phyloP scores from a whole-genome alignment of 2,329 filamentous ascomycete species.

The Annulohypoxylon truncatum region DNA sequence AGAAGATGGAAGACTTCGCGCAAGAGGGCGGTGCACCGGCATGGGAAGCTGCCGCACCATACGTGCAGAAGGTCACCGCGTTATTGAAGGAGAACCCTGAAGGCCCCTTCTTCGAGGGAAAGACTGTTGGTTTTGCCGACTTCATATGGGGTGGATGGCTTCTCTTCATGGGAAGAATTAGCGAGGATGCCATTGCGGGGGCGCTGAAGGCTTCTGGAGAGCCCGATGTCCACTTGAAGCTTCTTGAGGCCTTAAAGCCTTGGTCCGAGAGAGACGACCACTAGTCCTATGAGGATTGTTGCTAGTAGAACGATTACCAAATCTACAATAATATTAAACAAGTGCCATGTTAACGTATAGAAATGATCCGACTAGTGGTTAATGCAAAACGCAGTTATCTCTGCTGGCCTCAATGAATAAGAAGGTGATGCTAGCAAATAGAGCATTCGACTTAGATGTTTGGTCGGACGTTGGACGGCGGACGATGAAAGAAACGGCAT shows the following conservation, averaged over 20 bases:
- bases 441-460: too few species aligned
- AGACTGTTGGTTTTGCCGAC: slow-evolving; percentile 66
- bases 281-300: slow-evolving; percentile 34
- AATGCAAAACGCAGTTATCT: too few species aligned
- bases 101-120: slow-evolving; percentile 72
- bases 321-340: not conserved
- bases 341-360: not conserved
- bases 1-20: slow-evolving; percentile 62
- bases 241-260: slow-evolving; percentile 56
- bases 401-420: too few species aligned
- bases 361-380: not conserved
- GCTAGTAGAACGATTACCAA: not conserved
- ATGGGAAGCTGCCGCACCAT: slow-evolving; percentile 57
- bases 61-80: slow-evolving; percentile 53
- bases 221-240: slow-evolving; percentile 51
- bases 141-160: slow-evolving; percentile 64
- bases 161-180: slow-evolving; percentile 52
- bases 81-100: slow-evolving; percentile 65
- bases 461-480: too few species aligned
- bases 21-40: slow-evolving; percentile 61
- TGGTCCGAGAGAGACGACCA: slow-evolving; percentile 56
- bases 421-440: too few species aligned
- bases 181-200: slow-evolving; percentile 51
- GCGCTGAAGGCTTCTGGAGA: slow-evolving; percentile 55
- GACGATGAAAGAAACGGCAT: not conserved